Evolutionary conservation across 345 rosid species (phyloP).

Genomic region (Kernera saxatilis): DNA sequence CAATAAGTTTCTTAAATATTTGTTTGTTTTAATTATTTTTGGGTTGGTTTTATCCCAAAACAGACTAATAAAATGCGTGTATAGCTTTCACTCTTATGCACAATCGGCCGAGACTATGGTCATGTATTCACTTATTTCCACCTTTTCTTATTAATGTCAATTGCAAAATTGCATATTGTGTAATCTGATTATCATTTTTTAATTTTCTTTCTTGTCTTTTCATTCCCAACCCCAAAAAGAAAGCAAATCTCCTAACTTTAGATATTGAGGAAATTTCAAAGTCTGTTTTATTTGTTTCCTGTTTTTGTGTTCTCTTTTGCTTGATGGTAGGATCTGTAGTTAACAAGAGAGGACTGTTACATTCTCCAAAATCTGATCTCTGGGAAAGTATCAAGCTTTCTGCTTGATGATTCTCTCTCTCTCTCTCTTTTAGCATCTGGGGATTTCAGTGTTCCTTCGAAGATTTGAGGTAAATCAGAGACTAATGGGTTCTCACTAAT

Average conservation of each 20-base stretch:
- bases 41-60: background rate
- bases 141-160: background rate
- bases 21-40: background rate
- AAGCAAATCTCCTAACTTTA: conserved; percentile 30
- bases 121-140: conserved; percentile 21
- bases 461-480: conserved; percentile 15
- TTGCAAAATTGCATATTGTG: background rate
- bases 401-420: conserved; percentile 19
- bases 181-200: background rate
- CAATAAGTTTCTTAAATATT: background rate
- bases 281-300: conserved; percentile 35
- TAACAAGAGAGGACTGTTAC: conserved; percentile 28
- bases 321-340: conserved; percentile 33
- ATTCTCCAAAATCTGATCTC: conserved; percentile 15
- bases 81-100: conserved; percentile 7
- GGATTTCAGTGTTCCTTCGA: background rate
- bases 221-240: conserved; percentile 11
- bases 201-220: background rate
- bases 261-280: conserved; percentile 28
- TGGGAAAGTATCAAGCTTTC: conserved; percentile 31
- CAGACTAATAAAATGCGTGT: conserved; percentile 5
- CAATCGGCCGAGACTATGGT: conserved; percentile 19
- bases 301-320: conserved; percentile 23
- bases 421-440: background rate
- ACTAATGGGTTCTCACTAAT: conserved; percentile 3